Percentiles rank a stretch among this genome's conserved stretches.
These are phyloP conservation scores for Ustilago shanxiensis DNA, from an alignment of 1,284 basidiomycete species.

Conservation along the genomic window DNA sequence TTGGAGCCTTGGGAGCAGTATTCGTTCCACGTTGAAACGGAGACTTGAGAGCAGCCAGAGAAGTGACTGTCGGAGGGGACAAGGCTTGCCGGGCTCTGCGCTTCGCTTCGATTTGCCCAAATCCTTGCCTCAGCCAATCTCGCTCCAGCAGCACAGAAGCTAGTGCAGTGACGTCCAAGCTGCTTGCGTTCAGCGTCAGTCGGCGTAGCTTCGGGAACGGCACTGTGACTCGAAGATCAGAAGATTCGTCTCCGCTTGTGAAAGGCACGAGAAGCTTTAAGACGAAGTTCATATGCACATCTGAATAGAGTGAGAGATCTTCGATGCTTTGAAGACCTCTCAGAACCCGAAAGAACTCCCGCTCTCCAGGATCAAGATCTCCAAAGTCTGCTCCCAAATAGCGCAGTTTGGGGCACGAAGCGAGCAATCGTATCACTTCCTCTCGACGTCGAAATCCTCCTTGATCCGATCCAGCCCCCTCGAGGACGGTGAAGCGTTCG, in stretches of 20 bases:
- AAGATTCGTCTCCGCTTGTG: background rate
- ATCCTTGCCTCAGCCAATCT: conserved; percentile 1
- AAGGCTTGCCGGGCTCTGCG: background rate
- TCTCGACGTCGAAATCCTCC: background rate
- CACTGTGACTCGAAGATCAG: background rate
- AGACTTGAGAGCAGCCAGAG: background rate
- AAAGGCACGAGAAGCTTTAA: background rate
- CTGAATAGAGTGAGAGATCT: background rate
- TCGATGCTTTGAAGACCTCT: background rate
- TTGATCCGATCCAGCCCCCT: background rate
- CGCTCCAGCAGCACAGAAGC: background rate
- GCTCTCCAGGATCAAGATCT: background rate
- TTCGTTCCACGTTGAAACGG: conserved; percentile 6
- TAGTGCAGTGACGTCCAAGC: background rate
- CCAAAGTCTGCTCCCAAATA: background rate
- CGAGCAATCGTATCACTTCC: background rate
- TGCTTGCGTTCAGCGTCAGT: background rate
- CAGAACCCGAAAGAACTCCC: background rate
- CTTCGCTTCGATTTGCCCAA: background rate
- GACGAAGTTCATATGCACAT: background rate
- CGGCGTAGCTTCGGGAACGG: conserved; percentile 1
- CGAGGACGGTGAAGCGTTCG: background rate
- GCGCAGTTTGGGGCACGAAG: conserved; percentile 7
- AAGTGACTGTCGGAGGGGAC: too few relatives aligned
- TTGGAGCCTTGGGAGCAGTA: background rate